Conservation (phyloP, 2,329 filamentous ascomycete genomes). For the Fonsecaea pedrosoi region DNA sequence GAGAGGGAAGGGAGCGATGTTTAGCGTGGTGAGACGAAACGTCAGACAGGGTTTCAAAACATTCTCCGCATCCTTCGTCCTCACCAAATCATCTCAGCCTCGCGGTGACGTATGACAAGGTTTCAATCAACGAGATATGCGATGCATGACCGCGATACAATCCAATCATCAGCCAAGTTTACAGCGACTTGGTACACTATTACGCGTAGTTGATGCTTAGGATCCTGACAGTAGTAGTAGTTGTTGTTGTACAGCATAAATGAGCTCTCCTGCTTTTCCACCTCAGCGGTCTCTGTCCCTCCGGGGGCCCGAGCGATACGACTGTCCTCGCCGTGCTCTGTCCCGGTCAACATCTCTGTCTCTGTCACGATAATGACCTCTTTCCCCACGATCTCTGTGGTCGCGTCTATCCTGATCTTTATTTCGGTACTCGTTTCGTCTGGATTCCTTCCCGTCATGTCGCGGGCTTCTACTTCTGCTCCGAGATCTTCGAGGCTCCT, state of each 20-base stretch:
- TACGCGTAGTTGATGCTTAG: neutral
- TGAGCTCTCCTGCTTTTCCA: neutral
- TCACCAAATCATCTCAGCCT: conserved; percentile 26
- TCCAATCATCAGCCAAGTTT: conserved; percentile 1
- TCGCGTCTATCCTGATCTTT: conserved; percentile 39
- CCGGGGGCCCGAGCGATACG: conserved; percentile 8
- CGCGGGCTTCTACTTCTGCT: conserved; percentile 54
- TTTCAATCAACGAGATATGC: conserved; percentile 6
- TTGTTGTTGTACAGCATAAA: conserved; percentile 4
- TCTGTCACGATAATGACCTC: conserved; percentile 45
- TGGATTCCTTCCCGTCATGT: conserved; percentile 40
- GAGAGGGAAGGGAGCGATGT: conserved; percentile 9
- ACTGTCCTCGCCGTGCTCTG: neutral
- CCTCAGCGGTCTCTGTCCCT: conserved; percentile 20
- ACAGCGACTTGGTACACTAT: neutral
- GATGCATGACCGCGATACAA: conserved; percentile 1
- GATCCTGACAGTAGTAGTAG: neutral
- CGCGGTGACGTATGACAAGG: conserved; percentile 32
- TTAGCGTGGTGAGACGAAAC: conserved; percentile 32
- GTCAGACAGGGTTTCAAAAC: conserved; percentile 14
- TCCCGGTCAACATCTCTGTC: conserved; percentile 47
- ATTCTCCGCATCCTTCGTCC: conserved; percentile 19
- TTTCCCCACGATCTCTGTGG: conserved; percentile 39
- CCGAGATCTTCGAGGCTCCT: conserved; percentile 40
- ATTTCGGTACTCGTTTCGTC: conserved; percentile 10